phyloP scores from a whole-genome alignment of 805 yeast genomes.

The Barnettozyma salicaria region DNA sequence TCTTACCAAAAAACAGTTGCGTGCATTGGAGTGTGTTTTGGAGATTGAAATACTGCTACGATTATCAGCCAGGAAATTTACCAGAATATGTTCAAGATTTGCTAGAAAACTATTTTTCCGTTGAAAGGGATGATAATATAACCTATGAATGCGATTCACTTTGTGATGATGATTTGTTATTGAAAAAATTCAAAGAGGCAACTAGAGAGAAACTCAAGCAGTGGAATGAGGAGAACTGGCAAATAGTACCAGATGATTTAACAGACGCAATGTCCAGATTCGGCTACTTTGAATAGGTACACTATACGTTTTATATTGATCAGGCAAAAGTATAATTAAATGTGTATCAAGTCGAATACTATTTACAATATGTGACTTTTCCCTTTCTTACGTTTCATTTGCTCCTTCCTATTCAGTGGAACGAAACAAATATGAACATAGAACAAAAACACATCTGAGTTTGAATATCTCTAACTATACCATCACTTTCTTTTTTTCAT shows the following conservation, averaged over 20 bases:
- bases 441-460: constrained; percentile 2
- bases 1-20: constrained; percentile 40
- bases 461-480: background rate
- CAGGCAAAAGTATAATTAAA: constrained; percentile 8
- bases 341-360: constrained; percentile 11
- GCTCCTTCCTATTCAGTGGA: background rate
- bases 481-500: background rate
- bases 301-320: background rate
- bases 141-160: background rate
- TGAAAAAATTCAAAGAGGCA: constrained; percentile 10
- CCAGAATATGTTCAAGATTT: constrained; percentile 30
- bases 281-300: constrained; percentile 10
- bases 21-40: constrained; percentile 64
- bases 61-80: constrained; percentile 41
- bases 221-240: constrained; percentile 30
- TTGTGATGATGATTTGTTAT: constrained; percentile 11
- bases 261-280: too few species aligned
- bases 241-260: constrained; percentile 33
- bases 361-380: constrained; percentile 8
- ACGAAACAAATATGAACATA: too few species aligned
- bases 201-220: constrained; percentile 15
- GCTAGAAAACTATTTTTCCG: background rate
- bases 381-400: background rate
- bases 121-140: background rate
- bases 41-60: constrained; percentile 41